Evolutionary conservation across 352 stramenopile genomes (phyloP).

Genomic region (Pythium vanterpoolii): DNA sequence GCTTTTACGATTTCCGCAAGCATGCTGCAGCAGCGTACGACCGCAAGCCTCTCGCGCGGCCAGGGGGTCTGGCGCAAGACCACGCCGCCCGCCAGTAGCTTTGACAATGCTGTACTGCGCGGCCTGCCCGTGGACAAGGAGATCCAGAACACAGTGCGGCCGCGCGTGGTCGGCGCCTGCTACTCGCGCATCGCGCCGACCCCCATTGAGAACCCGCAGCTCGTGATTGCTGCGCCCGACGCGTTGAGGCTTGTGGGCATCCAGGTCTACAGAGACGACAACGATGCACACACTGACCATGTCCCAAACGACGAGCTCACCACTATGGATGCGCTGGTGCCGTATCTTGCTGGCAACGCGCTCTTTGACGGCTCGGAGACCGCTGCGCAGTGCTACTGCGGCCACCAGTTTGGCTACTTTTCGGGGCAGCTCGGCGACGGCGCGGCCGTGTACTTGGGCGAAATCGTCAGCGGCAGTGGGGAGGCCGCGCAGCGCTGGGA

Average conservation of each 20-base stretch:
- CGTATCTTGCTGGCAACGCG: slow-evolving; percentile 70
- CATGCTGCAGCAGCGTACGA: slow-evolving; percentile 16
- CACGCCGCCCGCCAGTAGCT: slow-evolving; percentile 24
- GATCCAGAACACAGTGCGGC: slow-evolving; percentile 47
- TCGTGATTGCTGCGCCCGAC: slow-evolving; percentile 51
- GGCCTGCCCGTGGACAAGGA: slow-evolving; percentile 60
- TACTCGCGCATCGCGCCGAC: slow-evolving; percentile 66
- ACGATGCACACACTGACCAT: slow-evolving; percentile 16
- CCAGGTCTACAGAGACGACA: slow-evolving; percentile 26
- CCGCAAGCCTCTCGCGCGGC: slow-evolving; percentile 22
- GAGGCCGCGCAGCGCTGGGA: slow-evolving; percentile 89
- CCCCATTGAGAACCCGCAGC: slow-evolving; percentile 47
- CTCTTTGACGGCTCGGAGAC: slow-evolving; percentile 71
- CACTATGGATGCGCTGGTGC: slow-evolving; percentile 41
- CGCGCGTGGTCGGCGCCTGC: slow-evolving; percentile 44
- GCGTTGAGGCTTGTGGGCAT: slow-evolving; percentile 64
- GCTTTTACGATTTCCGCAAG: not conserved
- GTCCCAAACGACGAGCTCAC: slow-evolving; percentile 25
- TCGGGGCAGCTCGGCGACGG: slow-evolving; percentile 91
- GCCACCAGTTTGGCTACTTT: slow-evolving; percentile 91
- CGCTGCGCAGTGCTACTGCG: slow-evolving; percentile 89
- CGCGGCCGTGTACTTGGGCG: slow-evolving; percentile 86
- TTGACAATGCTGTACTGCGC: slow-evolving; percentile 66
- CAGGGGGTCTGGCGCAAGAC: slow-evolving; percentile 44
- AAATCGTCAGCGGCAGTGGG: slow-evolving; percentile 55